Base-by-base conservation (phyloP, 2,329 filamentous ascomycete species). In the Zymoseptoria ardabiliae region DNA sequence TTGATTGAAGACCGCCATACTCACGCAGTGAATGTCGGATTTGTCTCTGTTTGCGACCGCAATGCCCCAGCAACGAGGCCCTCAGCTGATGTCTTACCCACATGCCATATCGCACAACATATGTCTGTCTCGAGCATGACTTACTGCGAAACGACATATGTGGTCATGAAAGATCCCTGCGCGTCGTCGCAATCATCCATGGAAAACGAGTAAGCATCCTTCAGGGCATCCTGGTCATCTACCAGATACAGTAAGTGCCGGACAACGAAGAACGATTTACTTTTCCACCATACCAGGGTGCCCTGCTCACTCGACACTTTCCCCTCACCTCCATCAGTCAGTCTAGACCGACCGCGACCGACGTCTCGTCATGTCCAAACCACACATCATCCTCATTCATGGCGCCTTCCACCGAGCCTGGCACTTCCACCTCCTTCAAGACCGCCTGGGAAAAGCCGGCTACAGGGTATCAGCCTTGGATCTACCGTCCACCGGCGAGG, bases 361-460 rank as follows among this genome's bases (percentile, higher is more conserved):
- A 28, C 25, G 9, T 28, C 25, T 9, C 9, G 25, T 17, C 13
- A 66, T 66, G 65, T 55, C 64, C 2, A 62, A 59, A 52, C 45
- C 49, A 17, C 65, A 66, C 56, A 61, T 67, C 53, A 51, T 66
- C 51, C 54, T 66, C 22, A 58, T 66, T 35, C 63, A 66, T 28
- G 65, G 64, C 22, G 63, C 58, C 23, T 60, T 50, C 6, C 64
- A 66, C 23, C 59, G 58, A 48, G 60, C 60, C 23, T 60, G 52
- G 57, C 64, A 66, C 55, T 54, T 64, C 28, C 30, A 62, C 4
- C 53, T 55, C 9, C 55, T 65, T 11, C 50, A 59, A 28, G 23
- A 35, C 10, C 28, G 61, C n/a, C 58, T 66, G 10, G 51, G 63
- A 10, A 28, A 50, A 28, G 50, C 59, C 9, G 66, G 66, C 23